Base-by-base conservation (phyloP, 345 rosid genomes). In the Triadica sebifera region DNA sequence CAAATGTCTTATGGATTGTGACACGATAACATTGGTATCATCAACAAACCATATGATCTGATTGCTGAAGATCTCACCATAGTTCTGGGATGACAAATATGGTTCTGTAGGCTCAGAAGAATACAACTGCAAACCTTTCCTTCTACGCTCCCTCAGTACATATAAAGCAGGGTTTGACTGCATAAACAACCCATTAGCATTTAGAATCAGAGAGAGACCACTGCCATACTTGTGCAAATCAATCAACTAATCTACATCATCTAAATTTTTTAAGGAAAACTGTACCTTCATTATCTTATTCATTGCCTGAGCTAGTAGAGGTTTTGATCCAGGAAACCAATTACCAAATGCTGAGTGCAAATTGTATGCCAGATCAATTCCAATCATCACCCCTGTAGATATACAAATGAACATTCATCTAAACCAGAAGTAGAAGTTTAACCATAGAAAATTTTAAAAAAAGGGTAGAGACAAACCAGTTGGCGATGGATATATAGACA, bases 61-160 rank as follows among this genome's bases (percentile, higher is more conserved):
- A 80, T 96, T 96, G 86, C 99, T 93, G 85, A 96, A 96, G 77
- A 96, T 96, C 84, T 96, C 98, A 63, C 99, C 99, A 79, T 96
- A 96, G 74, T 96, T 96, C 80, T 96, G 99, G 63, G 99, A 96
- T 69, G 99, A 96, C 78, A 96, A 65, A 81, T 96, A 96, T 13
- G 98, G 99, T 75, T 96, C 99, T 43, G 99, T 96, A 74, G 99
- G 99, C 85, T 96, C 99, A 65, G 99, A 96, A 73, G 99, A 96
- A 82, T 96, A 96, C 75, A 96, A 71, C 91, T 96, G 99, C 83
- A 96, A 79, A 81, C 99, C 98, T 82, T 96, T 96, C 86, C 99
- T 88, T 81, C 93, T 93, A 43, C 99, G 90, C 87, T 96, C 99
- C 69, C 99, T 87, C 87, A 96, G 81, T 53, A 96, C 99, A 75